Base-by-base conservation (phyloP, 2,329 filamentous ascomycete genomes). In the Sphaceloma murrayae region DNA sequence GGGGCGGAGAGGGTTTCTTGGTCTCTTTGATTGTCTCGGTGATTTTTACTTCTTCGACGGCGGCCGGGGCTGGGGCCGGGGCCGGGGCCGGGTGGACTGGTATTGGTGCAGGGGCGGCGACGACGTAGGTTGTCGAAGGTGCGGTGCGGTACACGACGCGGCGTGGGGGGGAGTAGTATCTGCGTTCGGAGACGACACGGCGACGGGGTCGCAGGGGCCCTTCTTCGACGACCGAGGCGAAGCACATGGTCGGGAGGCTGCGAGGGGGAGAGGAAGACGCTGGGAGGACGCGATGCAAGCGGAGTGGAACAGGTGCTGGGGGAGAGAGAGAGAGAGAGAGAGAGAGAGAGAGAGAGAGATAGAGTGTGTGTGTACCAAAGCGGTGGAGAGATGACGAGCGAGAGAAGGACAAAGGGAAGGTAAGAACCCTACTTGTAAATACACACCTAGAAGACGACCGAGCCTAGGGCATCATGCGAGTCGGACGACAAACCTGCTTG, bases 141-240 rank as follows among this genome's bases (percentile, higher is more conserved):
- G 46, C 48, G 14, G 45, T 11, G 18, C 45, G 47, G 34, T 51
- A 33, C 39, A 39, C 31, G 16, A 48, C 29, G 26, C 54, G 49
- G 7, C 46, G 26, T n/a, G 49, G 42, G 30, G 43, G 51, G 24
- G 53, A 53, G 4, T 48, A 53, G 29, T 49, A 48, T 14, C 58
- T 56, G 36, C 51, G 53, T 31, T 52, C 49, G 50, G 61, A 60
- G 22, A 66, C 61, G 21, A 64, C 57, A 4, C 56, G 53, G 16
- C 52, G 49, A 13, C 55, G 55, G 2, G 46, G 39, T 32, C 56
- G 56, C 34, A 63, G 57, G 32, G 69, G 66, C 49, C 68, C 66
- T 45, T 66, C 63, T 42, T 67, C 60, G 47, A 62, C 62, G 45
- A 69, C 63, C 49, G 62, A 64, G 56, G 69, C 54, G 26, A 69